phyloP scores from a whole-genome alignment of 345 rosid species.

The Ceriops decandra region DNA sequence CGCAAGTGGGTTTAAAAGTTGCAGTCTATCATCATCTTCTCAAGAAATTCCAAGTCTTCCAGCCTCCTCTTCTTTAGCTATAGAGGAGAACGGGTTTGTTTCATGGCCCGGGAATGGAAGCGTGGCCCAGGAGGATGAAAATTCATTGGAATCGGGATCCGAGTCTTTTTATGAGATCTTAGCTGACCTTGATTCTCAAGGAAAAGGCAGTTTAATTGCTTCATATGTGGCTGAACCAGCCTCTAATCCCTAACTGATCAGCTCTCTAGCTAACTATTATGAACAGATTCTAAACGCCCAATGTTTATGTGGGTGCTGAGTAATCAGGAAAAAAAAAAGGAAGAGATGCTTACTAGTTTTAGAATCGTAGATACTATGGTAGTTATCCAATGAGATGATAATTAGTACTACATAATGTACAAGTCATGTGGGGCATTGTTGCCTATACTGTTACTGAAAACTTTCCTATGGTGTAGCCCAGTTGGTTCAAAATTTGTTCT shows the following conservation, averaged over 20 bases:
- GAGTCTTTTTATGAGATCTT: slow-evolving; percentile 8
- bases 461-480: not conserved
- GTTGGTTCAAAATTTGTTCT: not conserved
- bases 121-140: not conserved
- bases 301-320: not conserved
- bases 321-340: too few relatives aligned
- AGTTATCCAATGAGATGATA: not conserved
- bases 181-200: slow-evolving; percentile 11
- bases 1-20: slow-evolving; percentile 6
- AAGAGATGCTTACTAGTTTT: too few relatives aligned
- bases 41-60: slow-evolving; percentile 13
- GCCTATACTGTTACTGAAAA: not conserved
- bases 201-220: not conserved
- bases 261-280: not conserved
- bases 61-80: slow-evolving; percentile 4
- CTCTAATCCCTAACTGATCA: not conserved
- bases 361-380: too few relatives aligned
- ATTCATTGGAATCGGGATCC: slow-evolving; percentile 4
- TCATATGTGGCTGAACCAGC: not conserved
- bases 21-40: not conserved
- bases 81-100: slow-evolving; percentile 9
- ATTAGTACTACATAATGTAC: not conserved
- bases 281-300: too few relatives aligned
- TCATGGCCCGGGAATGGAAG: slow-evolving; percentile 5
- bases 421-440: not conserved